Evolutionary conservation across 75 land plant genomes (phyloP).

Genomic region (Cryptomeria japonica): DNA sequence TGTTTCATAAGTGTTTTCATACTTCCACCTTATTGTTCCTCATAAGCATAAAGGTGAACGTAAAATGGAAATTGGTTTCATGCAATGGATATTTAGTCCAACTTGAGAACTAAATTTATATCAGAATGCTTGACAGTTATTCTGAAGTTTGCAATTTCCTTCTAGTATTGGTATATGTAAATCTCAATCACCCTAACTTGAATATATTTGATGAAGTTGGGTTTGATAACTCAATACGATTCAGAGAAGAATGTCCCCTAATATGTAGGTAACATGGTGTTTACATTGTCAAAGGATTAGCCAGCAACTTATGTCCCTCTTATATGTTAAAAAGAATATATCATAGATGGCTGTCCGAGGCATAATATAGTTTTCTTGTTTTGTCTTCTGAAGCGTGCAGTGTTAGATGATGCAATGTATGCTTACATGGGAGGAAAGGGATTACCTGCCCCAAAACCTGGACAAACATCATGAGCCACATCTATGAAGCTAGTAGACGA

Average conservation of each 20-base stretch:
- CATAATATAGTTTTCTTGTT: not conserved
- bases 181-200: not conserved
- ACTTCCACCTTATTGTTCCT: not conserved
- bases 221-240: not conserved
- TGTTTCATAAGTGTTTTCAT: not conserved
- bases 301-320: not conserved
- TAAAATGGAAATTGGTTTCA: not conserved
- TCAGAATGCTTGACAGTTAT: not conserved
- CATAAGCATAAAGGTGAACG: not conserved
- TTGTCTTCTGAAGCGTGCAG: constrained; percentile 20
- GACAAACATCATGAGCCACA: constrained; percentile 2
- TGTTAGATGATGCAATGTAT: constrained; percentile 27
- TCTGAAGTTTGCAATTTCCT: not conserved
- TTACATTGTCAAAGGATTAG: not conserved
- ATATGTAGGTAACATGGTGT: not conserved
- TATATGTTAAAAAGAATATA: not conserved
- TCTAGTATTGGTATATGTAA: not conserved
- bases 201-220: not conserved
- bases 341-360: not conserved
- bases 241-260: not conserved
- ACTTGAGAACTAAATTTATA: not conserved
- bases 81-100: not conserved
- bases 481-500: not conserved
- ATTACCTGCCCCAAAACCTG: constrained; percentile 20
- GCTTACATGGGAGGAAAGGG: constrained; percentile 42